phyloP scores from a whole-genome alignment of 495 filamentous ascomycete species.

The Neurospora pannonica region DNA sequence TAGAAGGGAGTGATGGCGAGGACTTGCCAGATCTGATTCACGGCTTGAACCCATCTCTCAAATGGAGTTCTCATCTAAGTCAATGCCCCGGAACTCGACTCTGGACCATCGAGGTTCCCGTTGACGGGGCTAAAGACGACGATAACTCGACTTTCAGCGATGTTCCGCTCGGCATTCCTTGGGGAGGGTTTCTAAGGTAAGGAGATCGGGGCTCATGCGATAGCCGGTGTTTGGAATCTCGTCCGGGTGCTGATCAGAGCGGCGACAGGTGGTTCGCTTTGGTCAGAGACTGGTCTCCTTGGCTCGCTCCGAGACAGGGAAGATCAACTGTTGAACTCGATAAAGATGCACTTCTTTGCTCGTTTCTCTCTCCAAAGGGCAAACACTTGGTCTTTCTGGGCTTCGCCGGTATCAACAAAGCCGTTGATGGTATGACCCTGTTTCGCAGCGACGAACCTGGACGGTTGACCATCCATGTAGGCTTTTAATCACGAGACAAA shows the following conservation, averaged over 20 bases:
- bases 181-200: conserved; percentile 35
- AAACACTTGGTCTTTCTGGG: conserved; percentile 73
- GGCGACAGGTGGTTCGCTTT: conserved; percentile 60
- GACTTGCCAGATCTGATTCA: conserved; percentile 53
- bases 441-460: conserved; percentile 59
- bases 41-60: conserved; percentile 46
- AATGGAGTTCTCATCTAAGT: conserved; percentile 46
- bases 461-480: conserved; percentile 55
- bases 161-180: conserved; percentile 56
- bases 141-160: conserved; percentile 45
- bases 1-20: conserved; percentile 16
- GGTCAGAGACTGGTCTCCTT: conserved; percentile 69
- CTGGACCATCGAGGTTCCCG: conserved; percentile 55
- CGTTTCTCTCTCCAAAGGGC: conserved; percentile 65
- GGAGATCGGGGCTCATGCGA: not conserved
- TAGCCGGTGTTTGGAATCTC: conserved; percentile 2
- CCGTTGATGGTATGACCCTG: conserved; percentile 52
- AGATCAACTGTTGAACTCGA: conserved; percentile 52
- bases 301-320: conserved; percentile 85
- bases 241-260: conserved; percentile 3
- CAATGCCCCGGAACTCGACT: conserved; percentile 62
- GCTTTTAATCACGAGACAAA: conserved; percentile 8
- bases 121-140: conserved; percentile 40
- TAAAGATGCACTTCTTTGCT: conserved; percentile 70
- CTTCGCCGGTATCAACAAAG: conserved; percentile 56